phyloP scores from a whole-genome alignment of 129 eudicot genomes.

The Flaveria sonorensis region DNA sequence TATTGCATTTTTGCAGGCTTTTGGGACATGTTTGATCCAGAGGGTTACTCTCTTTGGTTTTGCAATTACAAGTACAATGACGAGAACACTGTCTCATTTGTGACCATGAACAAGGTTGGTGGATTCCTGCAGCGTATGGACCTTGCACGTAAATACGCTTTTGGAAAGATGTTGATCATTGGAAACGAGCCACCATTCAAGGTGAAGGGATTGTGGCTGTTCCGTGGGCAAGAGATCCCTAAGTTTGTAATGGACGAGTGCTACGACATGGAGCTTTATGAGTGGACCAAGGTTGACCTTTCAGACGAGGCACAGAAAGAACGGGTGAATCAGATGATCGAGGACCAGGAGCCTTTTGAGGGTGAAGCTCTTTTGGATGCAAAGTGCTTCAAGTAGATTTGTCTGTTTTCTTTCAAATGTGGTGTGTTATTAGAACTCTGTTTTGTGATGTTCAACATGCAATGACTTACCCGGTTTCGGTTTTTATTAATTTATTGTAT shows the following conservation, averaged over 20 bases:
- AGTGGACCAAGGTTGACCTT: slow-evolving; percentile 74
- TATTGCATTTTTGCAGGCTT: slow-evolving; percentile 50
- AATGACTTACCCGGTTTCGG: background rate
- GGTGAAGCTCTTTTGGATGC: slow-evolving; percentile 72
- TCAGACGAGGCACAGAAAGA: slow-evolving; percentile 67
- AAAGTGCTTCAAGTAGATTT: slow-evolving; percentile 58
- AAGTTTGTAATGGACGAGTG: slow-evolving; percentile 72
- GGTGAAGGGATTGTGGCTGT: slow-evolving; percentile 83
- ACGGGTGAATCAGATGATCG: slow-evolving; percentile 59
- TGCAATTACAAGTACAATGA: slow-evolving; percentile 87
- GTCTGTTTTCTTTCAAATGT: background rate
- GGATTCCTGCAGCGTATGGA: slow-evolving; percentile 89
- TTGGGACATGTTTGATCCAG: slow-evolving; percentile 94
- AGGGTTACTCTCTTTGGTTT: slow-evolving; percentile 92
- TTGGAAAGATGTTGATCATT: slow-evolving; percentile 84
- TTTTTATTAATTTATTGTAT: background rate
- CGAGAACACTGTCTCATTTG: slow-evolving; percentile 81
- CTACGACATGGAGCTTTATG: slow-evolving; percentile 74
- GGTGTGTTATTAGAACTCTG: background rate
- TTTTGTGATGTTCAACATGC: slow-evolving; percentile 11
- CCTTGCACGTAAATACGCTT: slow-evolving; percentile 80
- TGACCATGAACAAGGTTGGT: slow-evolving; percentile 83
- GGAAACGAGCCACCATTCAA: slow-evolving; percentile 72
- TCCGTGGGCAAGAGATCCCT: slow-evolving; percentile 70
- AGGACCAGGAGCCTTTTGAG: slow-evolving; percentile 64